Conservation (phyloP, 352 stramenopile genomes). For the Globisporangium iwayamae region DNA sequence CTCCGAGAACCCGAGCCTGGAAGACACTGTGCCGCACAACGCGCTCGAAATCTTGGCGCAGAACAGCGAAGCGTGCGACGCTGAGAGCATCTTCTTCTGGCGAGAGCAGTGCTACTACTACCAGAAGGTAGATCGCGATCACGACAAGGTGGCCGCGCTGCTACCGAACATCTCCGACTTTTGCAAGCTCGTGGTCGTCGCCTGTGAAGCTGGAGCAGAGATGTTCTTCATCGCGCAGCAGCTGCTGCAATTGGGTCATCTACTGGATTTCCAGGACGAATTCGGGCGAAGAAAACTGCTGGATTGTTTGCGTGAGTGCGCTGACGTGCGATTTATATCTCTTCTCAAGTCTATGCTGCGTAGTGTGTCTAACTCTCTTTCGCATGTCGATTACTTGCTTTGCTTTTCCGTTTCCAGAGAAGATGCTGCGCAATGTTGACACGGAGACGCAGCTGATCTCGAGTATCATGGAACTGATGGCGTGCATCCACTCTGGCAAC, state of each 20-base stretch:
- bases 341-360: background rate
- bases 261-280: slow-evolving; percentile 78
- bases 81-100: slow-evolving; percentile 75
- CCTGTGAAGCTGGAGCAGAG: slow-evolving; percentile 38
- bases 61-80: slow-evolving; percentile 38
- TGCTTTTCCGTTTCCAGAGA: slow-evolving; percentile 30
- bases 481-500: slow-evolving; percentile 62
- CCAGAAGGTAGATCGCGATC: slow-evolving; percentile 53
- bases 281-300: slow-evolving; percentile 72
- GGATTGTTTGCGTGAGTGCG: slow-evolving; percentile 49
- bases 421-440: slow-evolving; percentile 48
- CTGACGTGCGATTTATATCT: background rate
- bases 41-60: slow-evolving; percentile 39
- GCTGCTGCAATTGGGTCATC: slow-evolving; percentile 53
- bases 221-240: slow-evolving; percentile 71
- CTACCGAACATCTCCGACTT: slow-evolving; percentile 70
- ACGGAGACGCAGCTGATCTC: slow-evolving; percentile 60
- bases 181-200: slow-evolving; percentile 55
- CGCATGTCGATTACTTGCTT: background rate
- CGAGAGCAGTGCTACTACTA: slow-evolving; percentile 77
- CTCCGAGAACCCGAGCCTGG: slow-evolving; percentile 30
- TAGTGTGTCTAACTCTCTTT: background rate
- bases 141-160: slow-evolving; percentile 45
- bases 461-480: slow-evolving; percentile 73
- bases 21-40: slow-evolving; percentile 37